Percentiles rank a stretch among this genome's conserved stretches.
phyloP scores from a whole-genome alignment of 2,329 filamentous ascomycete species.

The Nothomitra cinnamomea region DNA sequence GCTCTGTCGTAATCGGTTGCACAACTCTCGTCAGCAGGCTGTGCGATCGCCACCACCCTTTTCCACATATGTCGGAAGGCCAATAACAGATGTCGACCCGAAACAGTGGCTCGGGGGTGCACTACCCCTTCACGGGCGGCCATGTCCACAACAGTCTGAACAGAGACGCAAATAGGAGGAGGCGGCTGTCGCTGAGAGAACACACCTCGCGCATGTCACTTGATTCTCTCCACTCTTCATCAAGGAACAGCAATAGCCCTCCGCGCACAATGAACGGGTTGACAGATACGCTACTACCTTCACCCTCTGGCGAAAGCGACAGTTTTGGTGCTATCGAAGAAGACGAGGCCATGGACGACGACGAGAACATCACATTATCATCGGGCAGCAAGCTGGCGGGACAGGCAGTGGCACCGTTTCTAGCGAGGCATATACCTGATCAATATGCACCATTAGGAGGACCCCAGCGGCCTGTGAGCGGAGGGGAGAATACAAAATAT shows the following conservation, averaged over 20 bases:
- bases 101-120: background rate
- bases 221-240: background rate
- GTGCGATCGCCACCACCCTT: background rate
- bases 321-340: background rate
- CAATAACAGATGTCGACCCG: conserved; percentile 2
- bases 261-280: background rate
- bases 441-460: conserved; percentile 57
- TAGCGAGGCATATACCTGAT: conserved; percentile 76
- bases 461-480: conserved; percentile 5
- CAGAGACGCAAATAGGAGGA: background rate
- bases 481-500: conserved; percentile 64
- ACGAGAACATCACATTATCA: conserved; percentile 12
- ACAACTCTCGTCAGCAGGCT: background rate
- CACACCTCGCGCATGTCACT: background rate
- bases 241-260: background rate
- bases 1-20: too few species aligned
- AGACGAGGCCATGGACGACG: background rate
- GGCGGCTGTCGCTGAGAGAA: background rate
- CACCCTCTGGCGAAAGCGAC: background rate
- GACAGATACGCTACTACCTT: background rate
- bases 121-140: background rate
- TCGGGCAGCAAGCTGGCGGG: conserved; percentile 45
- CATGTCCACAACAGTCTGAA: background rate
- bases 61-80: background rate
- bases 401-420: conserved; percentile 71